Evolutionary conservation across 2,329 filamentous ascomycete genomes (phyloP).

Genomic region (Coniochaeta hoffmannii): DNA sequence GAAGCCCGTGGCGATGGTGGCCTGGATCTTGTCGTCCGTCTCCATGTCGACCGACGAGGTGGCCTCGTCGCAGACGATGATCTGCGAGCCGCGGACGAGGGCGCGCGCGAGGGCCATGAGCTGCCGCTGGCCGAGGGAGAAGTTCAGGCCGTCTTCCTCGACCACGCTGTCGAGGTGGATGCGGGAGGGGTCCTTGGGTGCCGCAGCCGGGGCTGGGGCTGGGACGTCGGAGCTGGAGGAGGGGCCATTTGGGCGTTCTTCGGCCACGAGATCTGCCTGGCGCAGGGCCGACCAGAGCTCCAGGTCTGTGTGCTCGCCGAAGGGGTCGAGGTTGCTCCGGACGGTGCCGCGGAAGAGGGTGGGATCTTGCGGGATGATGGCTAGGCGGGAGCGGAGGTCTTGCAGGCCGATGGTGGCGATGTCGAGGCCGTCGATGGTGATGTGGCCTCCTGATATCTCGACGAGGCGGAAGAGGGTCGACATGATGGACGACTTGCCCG

Average conservation of each 20-base stretch:
- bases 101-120: constrained; percentile 91
- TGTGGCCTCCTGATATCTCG: constrained; percentile 54
- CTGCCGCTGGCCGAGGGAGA: constrained; percentile 89
- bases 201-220: constrained; percentile 14
- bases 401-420: constrained; percentile 69
- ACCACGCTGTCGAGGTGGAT: constrained; percentile 80
- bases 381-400: constrained; percentile 66
- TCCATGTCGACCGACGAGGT: constrained; percentile 93
- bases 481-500: constrained; percentile 81
- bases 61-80: constrained; percentile 96
- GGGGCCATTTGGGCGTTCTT: constrained; percentile 38
- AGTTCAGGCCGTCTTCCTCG: constrained; percentile 93
- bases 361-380: constrained; percentile 80
- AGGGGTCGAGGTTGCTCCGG: constrained; percentile 73
- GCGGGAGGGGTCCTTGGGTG: constrained; percentile 34
- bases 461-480: constrained; percentile 71
- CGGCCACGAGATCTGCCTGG: constrained; percentile 63
- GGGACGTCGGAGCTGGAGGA: constrained; percentile 18
- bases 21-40: constrained; percentile 91
- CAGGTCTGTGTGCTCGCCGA: constrained; percentile 68
- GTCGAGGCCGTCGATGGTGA: constrained; percentile 58
- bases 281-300: constrained; percentile 72
- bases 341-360: constrained; percentile 78
- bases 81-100: constrained; percentile 77
- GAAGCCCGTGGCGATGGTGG: constrained; percentile 79